Percentiles rank a stretch among this genome's conserved stretches.
phyloP scores from a whole-genome alignment of 2,329 filamentous ascomycete genomes.

The Pestalotiopsis fici region DNA sequence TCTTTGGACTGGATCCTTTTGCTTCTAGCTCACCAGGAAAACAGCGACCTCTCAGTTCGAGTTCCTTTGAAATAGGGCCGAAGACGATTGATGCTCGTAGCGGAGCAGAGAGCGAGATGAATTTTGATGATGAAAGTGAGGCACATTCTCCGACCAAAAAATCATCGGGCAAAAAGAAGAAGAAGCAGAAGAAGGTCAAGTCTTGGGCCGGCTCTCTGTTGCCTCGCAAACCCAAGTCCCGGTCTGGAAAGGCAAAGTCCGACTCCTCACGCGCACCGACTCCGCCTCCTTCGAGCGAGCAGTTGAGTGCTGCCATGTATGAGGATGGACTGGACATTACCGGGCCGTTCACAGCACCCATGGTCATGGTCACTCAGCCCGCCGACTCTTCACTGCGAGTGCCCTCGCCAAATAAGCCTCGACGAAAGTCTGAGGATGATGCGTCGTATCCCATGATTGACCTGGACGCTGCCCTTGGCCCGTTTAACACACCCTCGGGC shows the following conservation, averaged over 20 bases:
- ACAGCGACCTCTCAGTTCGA: conserved; percentile 46
- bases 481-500: conserved; percentile 79
- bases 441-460: conserved; percentile 82
- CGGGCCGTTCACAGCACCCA: conserved; percentile 33
- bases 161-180: conserved; percentile 43
- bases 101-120: conserved; percentile 9
- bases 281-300: conserved; percentile 39
- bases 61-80: conserved; percentile 41
- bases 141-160: conserved; percentile 24
- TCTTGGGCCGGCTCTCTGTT: conserved; percentile 70
- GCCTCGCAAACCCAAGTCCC: conserved; percentile 59
- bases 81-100: conserved; percentile 20
- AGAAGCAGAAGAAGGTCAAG: conserved; percentile 75
- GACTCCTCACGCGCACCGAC: conserved; percentile 44
- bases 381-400: conserved; percentile 22
- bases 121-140: conserved; percentile 27
- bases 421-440: conserved; percentile 56
- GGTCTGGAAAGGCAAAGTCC: conserved; percentile 42
- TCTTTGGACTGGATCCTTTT: conserved; percentile 62
- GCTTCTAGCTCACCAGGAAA: conserved; percentile 47
- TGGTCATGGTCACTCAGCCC: conserved; percentile 43
- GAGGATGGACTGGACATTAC: conserved; percentile 27
- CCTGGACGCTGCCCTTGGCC: conserved; percentile 87
- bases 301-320: conserved; percentile 26
- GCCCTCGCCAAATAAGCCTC: conserved; percentile 24